A percentile compares a stretch with the other conserved stretches of the same genome.
phyloP scores from a whole-genome alignment of 177 flowering plant genomes.

The Vitis hybrid region DNA sequence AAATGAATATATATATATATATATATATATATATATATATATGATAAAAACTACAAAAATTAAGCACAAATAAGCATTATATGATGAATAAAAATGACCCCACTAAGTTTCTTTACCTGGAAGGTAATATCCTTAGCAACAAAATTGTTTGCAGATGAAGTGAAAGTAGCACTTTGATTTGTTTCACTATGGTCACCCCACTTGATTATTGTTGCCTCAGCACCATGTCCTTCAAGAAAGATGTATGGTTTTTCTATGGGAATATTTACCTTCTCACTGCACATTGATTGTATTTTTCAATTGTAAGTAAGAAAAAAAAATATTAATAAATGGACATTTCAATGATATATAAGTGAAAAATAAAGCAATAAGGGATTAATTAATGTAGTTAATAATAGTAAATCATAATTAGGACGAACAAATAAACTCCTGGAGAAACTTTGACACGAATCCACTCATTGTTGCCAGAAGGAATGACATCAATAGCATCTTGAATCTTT shows the following conservation, averaged over 20 bases:
- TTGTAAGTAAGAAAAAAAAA: not conserved
- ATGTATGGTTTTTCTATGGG: slow-evolving; percentile 17
- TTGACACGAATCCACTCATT: slow-evolving; percentile 14
- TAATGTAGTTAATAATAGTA: too few relatives aligned
- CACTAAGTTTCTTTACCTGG: not conserved
- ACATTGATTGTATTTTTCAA: not conserved
- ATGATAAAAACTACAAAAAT: not conserved
- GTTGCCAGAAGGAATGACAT: slow-evolving; percentile 12
- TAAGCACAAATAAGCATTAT: not conserved
- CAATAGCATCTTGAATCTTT: slow-evolving; percentile 17
- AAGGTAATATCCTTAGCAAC: slow-evolving; percentile 5
- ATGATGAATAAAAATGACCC: too few relatives aligned
- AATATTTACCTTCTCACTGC: slow-evolving; percentile 28
- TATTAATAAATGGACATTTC: not conserved
- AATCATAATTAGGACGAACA: too few relatives aligned
- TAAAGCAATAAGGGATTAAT: too few relatives aligned
- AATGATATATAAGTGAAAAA: slow-evolving; percentile 9
- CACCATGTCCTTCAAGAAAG: slow-evolving; percentile 20
- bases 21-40: too few relatives aligned
- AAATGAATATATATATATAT: too few relatives aligned
- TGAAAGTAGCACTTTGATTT: slow-evolving; percentile 4
- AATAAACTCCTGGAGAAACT: slow-evolving; percentile 1
- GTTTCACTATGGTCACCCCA: not conserved
- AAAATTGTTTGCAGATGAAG: not conserved
- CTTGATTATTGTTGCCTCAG: not conserved